These are phyloP conservation scores for Scleromitrula shiraiana DNA, from an alignment of 2,329 filamentous ascomycete genomes.

Conservation along the genomic window DNA sequence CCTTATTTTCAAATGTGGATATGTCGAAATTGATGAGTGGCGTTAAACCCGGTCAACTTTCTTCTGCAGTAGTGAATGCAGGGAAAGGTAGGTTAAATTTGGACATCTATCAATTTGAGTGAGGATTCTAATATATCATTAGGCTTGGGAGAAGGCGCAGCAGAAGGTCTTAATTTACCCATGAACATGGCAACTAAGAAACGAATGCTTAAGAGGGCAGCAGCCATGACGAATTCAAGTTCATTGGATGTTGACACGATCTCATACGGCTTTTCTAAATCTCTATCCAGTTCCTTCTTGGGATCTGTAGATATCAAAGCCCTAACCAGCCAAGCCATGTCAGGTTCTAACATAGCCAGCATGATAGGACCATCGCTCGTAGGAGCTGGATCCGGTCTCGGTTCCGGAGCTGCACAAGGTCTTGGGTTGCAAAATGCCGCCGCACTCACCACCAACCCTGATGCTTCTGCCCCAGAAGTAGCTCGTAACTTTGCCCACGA, in stretches of 20 bases:
- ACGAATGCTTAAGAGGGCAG: background rate
- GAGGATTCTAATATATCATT: background rate
- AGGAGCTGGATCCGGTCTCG: background rate
- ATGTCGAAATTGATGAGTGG: slow-evolving; percentile 6
- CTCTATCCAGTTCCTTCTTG: slow-evolving; percentile 7
- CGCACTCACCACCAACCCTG: background rate
- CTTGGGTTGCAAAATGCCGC: background rate
- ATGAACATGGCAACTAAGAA: background rate
- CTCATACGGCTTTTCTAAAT: slow-evolving; percentile 6
- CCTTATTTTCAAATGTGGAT: slow-evolving; percentile 4
- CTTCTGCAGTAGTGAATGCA: slow-evolving; percentile 5
- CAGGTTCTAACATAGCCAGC: background rate
- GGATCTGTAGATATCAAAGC: slow-evolving; percentile 3
- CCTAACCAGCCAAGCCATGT: slow-evolving; percentile 4
- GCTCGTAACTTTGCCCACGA: slow-evolving; percentile 4
- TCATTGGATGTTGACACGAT: background rate
- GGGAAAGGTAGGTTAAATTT: background rate
- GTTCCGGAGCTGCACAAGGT: slow-evolving; percentile 1
- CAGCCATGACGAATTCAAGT: no score
- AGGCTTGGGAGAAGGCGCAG: slow-evolving; percentile 8
- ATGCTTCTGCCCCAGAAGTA: background rate
- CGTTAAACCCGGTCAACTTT: background rate
- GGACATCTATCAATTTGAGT: background rate
- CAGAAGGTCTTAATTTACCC: slow-evolving; percentile 5
- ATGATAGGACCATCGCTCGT: slow-evolving; percentile 3